phyloP scores from a whole-genome alignment of 169 alveolate species.

The Plasmodium berghei region DNA sequence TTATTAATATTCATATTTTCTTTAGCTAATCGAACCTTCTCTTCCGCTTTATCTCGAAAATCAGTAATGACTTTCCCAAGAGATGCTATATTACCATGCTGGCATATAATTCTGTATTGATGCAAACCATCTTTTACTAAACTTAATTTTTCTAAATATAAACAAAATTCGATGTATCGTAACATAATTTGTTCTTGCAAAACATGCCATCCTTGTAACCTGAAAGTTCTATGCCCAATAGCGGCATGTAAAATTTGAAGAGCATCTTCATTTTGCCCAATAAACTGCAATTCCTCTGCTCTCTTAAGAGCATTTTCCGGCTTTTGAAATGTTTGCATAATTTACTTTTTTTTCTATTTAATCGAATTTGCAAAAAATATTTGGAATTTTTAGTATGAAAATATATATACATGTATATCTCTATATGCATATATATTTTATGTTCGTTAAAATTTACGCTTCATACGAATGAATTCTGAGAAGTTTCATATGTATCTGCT shows the following conservation, averaged over 20 bases:
- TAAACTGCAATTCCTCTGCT: constrained; percentile 91
- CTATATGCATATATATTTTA: no score
- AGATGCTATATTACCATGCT: constrained; percentile 92
- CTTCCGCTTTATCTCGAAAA: constrained; percentile 91
- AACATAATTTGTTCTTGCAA: constrained; percentile 92
- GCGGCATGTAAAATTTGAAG: constrained; percentile 90
- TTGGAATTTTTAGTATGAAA: background rate
- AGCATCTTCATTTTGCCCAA: constrained; percentile 93
- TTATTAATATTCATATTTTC: constrained; percentile 77
- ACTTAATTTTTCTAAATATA: constrained; percentile 90
- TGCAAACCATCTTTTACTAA: constrained; percentile 93
- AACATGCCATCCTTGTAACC: constrained; percentile 94
- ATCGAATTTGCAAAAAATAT: background rate
- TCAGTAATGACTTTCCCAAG: constrained; percentile 92
- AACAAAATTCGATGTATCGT: constrained; percentile 90
- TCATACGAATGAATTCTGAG: no score
- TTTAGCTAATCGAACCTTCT: constrained; percentile 86
- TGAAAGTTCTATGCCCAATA: constrained; percentile 89
- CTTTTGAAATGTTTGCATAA: constrained; percentile 90
- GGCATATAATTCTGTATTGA: constrained; percentile 91
- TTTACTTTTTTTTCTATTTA: constrained; percentile 5
- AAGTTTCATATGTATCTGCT: background rate
- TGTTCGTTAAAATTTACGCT: no score
- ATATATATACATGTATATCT: no score
- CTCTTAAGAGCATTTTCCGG: constrained; percentile 94